These are phyloP conservation scores for Pythium scleroteichum DNA, from an alignment of 352 stramenopile genomes.

Conservation along the genomic window DNA sequence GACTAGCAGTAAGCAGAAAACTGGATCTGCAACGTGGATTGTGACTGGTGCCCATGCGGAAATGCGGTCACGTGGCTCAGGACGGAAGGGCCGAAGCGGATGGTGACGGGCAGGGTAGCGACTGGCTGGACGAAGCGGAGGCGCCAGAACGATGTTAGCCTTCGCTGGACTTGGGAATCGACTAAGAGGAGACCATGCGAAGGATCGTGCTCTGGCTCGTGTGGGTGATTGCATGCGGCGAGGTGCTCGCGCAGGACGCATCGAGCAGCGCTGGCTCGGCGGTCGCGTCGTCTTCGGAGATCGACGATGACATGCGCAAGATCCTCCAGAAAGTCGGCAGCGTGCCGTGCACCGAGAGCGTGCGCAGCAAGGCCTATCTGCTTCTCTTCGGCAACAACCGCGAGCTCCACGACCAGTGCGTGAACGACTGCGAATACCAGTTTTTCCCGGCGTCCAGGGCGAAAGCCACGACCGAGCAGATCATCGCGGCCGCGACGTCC, in stretches of 20 bases:
- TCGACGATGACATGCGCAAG: slow-evolving; percentile 27
- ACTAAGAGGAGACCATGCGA: too few species aligned
- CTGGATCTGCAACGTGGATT: too few species aligned
- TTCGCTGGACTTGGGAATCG: too few species aligned
- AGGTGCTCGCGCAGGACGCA: neutral
- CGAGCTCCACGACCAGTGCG: slow-evolving; percentile 50
- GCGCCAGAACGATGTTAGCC: too few species aligned
- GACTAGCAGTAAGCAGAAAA: neutral
- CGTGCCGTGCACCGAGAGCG: slow-evolving; percentile 15
- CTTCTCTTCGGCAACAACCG: slow-evolving; percentile 58
- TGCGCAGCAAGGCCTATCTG: slow-evolving; percentile 16
- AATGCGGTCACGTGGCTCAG: too few species aligned
- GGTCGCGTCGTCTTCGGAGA: neutral
- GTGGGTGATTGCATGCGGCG: too few species aligned
- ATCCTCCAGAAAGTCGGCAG: slow-evolving; percentile 25
- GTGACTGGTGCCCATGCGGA: too few species aligned
- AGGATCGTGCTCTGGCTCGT: too few species aligned
- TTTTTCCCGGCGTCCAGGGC: slow-evolving; percentile 56
- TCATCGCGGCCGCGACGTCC: slow-evolving; percentile 36
- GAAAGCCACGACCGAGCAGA: slow-evolving; percentile 44
- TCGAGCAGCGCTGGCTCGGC: neutral
- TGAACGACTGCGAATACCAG: slow-evolving; percentile 51
- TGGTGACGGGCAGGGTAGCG: too few species aligned
- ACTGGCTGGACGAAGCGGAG: too few species aligned
- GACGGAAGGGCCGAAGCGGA: too few species aligned